Conservation (phyloP, 73 alveolate species). For the Blepharisma japonicum region DNA sequence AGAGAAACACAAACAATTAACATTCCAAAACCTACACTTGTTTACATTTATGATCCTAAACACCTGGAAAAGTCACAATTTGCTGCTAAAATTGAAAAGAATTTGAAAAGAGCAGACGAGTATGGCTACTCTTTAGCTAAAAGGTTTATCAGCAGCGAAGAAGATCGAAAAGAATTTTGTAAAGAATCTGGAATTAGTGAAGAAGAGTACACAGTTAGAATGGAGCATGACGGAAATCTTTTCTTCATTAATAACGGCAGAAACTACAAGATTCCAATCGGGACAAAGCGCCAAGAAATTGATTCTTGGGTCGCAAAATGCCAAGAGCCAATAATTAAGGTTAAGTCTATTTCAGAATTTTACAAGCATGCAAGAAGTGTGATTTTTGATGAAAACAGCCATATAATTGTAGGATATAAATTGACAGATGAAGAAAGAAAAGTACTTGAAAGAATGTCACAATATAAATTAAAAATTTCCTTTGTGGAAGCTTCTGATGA, state of each 20-base stretch:
- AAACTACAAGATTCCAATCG: slow-evolving; percentile 1
- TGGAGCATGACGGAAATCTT: background rate
- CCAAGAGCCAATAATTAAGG: background rate
- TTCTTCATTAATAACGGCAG: background rate
- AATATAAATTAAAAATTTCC: background rate
- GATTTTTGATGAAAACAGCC: background rate
- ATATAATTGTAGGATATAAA: background rate
- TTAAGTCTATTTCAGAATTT: background rate
- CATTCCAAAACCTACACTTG: background rate
- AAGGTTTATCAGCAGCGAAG: background rate
- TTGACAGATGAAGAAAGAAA: background rate
- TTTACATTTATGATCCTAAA: background rate
- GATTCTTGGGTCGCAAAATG: slow-evolving; percentile 27
- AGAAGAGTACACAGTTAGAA: background rate
- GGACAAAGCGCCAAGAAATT: background rate
- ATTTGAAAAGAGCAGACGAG: background rate
- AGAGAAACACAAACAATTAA: too few species aligned
- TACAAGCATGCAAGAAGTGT: background rate
- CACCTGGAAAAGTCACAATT: background rate
- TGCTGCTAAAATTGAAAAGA: background rate
- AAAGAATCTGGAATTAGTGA: background rate
- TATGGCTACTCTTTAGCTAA: slow-evolving; percentile 9
- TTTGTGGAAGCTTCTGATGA: slow-evolving; percentile 7
- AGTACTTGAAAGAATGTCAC: background rate
- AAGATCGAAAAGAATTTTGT: background rate